These are phyloP conservation scores for Lanmaoa rubissima DNA, from an alignment of 768 basidiomycete genomes.

Conservation along the genomic window DNA sequence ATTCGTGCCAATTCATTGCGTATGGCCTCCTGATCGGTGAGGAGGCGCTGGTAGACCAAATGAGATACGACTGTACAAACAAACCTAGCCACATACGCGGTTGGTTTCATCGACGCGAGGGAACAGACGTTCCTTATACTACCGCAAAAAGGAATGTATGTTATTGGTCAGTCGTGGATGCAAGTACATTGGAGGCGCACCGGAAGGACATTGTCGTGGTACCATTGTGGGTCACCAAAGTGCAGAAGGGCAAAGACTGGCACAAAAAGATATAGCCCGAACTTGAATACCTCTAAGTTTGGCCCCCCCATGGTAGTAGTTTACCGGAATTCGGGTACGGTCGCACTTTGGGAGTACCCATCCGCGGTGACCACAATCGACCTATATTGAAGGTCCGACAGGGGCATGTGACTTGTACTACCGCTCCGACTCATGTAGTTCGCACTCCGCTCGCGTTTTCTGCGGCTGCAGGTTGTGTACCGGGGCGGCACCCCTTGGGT, in stretches of 20 bases:
- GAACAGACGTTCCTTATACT: slow-evolving; percentile 77
- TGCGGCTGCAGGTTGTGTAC: too few species aligned
- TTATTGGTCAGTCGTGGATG: not conserved
- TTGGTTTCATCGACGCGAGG: slow-evolving; percentile 57
- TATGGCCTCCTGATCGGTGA: slow-evolving; percentile 62
- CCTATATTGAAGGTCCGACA: too few species aligned
- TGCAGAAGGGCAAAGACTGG: slow-evolving; percentile 78
- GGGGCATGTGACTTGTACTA: too few species aligned
- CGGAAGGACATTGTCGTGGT: slow-evolving; percentile 71
- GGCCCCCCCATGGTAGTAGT: slow-evolving; percentile 65
- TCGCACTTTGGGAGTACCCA: too few species aligned
- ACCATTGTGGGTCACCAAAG: slow-evolving; percentile 90
- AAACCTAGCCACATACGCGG: slow-evolving; percentile 37
- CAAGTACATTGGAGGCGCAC: slow-evolving; percentile 38
- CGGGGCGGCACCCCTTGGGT: too few species aligned
- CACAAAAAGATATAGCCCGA: slow-evolving; percentile 81
- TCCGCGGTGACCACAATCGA: too few species aligned
- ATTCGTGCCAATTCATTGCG: slow-evolving; percentile 71
- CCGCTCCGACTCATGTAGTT: too few species aligned
- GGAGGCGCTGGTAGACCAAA: slow-evolving; percentile 46
- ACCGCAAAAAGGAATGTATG: not conserved
- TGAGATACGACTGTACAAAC: slow-evolving; percentile 7
- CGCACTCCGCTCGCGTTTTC: too few species aligned
- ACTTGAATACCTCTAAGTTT: slow-evolving; percentile 89
- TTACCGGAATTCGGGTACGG: not conserved